Evolutionary conservation across 148 eudicot species (phyloP), one percentile per base, ranked within the genome.

Genomic region (Pouteria glomerata): DNA sequence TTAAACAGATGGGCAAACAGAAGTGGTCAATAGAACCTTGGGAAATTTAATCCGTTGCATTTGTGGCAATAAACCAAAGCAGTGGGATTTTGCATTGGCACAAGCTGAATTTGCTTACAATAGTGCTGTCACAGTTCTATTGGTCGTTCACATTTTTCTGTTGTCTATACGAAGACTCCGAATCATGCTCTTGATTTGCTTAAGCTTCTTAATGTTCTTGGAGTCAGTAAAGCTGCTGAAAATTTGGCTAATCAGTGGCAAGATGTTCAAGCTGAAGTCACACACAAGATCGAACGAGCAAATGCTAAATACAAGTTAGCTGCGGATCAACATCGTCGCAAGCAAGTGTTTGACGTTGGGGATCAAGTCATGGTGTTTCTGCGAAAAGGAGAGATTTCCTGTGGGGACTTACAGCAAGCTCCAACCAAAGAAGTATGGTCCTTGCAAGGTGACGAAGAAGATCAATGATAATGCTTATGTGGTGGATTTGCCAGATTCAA

Each of bases 381-480:
- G 29, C 4, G 15, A 1, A 56, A 58, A 18, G 37, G n/a, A 52
- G n/a, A 51, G 62, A 27, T 37, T 68, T 52, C 73, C 65, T 1
- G 39, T 30, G 1, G 62, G 45, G 3, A n/a, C 16, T 0, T 76
- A 69, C 11, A 76, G 12, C 31, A 76, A 76, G 66, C 19, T 61
- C 6, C 3, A 47, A 6, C 35, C 23, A 1, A 30, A 35, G 24
- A 67, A 66, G 21, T 59, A 74, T 74, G 58, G 66, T 2, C 11
- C 72, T 12, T 74, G n/a, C 8, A 35, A 35, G 21, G 45, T 74
- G 1, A 0, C n/a, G 18, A 13, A 15, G 0, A 68, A 74, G 59
- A 59, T 67, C 18, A 74, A 66, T 33, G 41, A 75, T 29, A 73
- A 63, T 19, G 62, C 62, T 12, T 63, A 63, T 63, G 35, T 63